Evolutionary conservation across 192 early-diverging fungal species (phyloP), one percentile per base, ranked within the genome.

Genomic region (Backusella tuberculispora): DNA sequence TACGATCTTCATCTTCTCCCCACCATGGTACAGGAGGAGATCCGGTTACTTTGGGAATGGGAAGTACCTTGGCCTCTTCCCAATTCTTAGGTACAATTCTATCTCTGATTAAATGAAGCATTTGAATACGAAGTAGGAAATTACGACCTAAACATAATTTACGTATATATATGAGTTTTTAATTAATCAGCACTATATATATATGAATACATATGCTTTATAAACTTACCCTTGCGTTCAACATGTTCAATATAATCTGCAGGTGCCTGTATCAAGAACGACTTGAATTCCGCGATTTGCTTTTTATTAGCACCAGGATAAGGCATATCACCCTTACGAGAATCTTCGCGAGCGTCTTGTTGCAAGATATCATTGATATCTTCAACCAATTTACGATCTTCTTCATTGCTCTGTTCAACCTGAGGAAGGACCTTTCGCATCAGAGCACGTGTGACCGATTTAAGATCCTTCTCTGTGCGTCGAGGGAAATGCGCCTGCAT

Each of bases 181-280:
- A n/a, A n/a, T n/a, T n/a, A n/a, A n/a, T n/a, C n/a, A n/a, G n/a
- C n/a, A n/a, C 53, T 56, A 2, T 56, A 6, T 45, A 14, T 15
- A 37, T 69, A 41, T 15, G 15, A 42, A 37, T 29, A n/a, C 38
- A 44, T 24, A 45, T 34, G 29, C 29, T 34, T 34, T 34, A 10
- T n/a, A 5, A 34, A 29, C n/a, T 21, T 72, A 74, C 80, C 75
- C 69, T 92, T 94, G 43, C 88, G 89, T 21, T 84, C 84, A 44
- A 95, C 75, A 79, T 93, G 91, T 17, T 96, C 92, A 34, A 84
- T 78, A 68, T 95, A 93, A 15, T 96, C 94, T 14, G 81, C 84
- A 14, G 88, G 85, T 3, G 93, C 91, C 42, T 95, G 89, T 2
- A 90, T 41, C 29, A 95, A 74, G 75, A 92, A 92, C n/a, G 89